Evolutionary conservation across 495 filamentous ascomycete species (phyloP), one percentile per base, ranked within the genome.

Genomic region (Trichocladium antarcticum): DNA sequence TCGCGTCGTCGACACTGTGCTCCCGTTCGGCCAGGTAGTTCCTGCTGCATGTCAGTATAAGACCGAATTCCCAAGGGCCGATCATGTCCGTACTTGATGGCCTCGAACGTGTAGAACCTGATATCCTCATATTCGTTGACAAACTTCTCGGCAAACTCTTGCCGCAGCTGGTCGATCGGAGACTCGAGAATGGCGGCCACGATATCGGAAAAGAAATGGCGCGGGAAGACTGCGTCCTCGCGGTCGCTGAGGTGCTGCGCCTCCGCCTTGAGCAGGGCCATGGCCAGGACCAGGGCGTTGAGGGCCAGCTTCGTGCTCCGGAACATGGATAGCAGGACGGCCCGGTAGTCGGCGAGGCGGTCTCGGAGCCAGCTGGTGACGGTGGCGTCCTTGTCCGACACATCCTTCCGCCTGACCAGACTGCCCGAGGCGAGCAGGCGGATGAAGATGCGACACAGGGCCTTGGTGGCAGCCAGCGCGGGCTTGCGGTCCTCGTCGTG

Each of bases 391-490:
- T 84, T 83, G 45, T 89, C 80, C 8, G 79, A 73, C 34, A 73
- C 74, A 17, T 74, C 75, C 48, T 73, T 77, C 44, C 68, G 74
- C 62, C 79, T 81, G 10, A 73, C 72, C 54, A 97, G 57, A 52
- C 71, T 76, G 51, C 89, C 89, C n/a, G 72, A 72, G 9, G 82
- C 82, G 57, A 95, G 78, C 42, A 98, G 74, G 50, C 83, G 78
- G 57, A 82, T 79, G 60, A 98, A 95, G n/a, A 89, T 82, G 51
- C 89, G 80, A 61, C 89, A 97, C 22, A 97, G 71, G 1, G 88
- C 79, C 15, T 94, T 82, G 0, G 83, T 78, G 0, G 87, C 85
- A 17, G 80, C 69, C 9, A 83, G 57, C 0, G 67, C 62, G 16
- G 58, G 49, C 9, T 60, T 57, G 0, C 49, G 54, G 6, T 71